Evolutionary conservation across 2,329 filamentous ascomycete species (phyloP).

Genomic region (Penicillium nordicum): DNA sequence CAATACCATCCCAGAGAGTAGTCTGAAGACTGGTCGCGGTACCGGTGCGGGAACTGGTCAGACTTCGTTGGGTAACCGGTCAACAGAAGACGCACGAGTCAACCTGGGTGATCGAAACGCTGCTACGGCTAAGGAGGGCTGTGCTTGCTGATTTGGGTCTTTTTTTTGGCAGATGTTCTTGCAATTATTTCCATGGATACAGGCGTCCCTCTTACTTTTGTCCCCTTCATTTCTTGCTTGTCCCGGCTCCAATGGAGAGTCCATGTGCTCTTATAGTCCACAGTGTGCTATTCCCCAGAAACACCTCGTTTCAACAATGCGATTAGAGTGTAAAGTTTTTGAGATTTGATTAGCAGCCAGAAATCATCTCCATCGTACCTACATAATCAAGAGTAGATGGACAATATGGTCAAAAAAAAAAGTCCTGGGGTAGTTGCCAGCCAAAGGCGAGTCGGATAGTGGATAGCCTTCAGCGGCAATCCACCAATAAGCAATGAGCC

Average conservation of each 20-base stretch:
- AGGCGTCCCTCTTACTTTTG: constrained; percentile 16
- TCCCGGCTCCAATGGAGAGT: neutral
- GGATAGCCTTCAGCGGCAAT: neutral
- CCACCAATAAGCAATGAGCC: constrained; percentile 7
- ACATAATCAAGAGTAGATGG: neutral
- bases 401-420: neutral
- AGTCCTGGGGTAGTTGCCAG: neutral
- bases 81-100: constrained; percentile 61
- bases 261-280: constrained; percentile 2
- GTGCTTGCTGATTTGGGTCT: constrained; percentile 65
- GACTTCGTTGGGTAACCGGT: constrained; percentile 51
- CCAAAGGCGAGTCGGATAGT: constrained; percentile 2
- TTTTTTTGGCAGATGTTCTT: constrained; percentile 7
- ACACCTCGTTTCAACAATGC: neutral
- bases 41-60: constrained; percentile 60
- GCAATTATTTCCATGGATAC: constrained; percentile 18
- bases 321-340: constrained; percentile 9
- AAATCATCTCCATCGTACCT: neutral
- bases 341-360: neutral
- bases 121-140: constrained; percentile 79
- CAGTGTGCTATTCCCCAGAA: constrained; percentile 7
- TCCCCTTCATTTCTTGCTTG: constrained; percentile 1
- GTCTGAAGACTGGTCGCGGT: constrained; percentile 83
- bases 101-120: constrained; percentile 74
- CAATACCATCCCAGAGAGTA: constrained; percentile 96